phyloP scores from a whole-genome alignment of 495 filamentous ascomycete species.

The Jackrogersella multiformis region DNA sequence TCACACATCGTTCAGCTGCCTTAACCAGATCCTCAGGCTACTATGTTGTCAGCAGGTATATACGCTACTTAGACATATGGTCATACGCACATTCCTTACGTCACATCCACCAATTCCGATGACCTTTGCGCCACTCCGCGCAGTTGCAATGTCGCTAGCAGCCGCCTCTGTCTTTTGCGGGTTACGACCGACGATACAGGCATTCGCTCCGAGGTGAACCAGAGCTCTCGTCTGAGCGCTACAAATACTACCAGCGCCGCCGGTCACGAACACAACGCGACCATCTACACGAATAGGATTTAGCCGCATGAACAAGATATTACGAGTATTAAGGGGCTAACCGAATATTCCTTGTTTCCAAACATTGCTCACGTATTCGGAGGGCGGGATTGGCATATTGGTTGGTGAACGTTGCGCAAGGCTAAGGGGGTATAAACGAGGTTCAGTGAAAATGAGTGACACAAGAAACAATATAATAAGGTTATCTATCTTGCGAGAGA shows the following conservation, averaged over 20 bases:
- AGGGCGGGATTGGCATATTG: slow-evolving; percentile 71
- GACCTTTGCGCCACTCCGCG: slow-evolving; percentile 79
- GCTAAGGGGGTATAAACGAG: background rate
- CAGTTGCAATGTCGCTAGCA: slow-evolving; percentile 82
- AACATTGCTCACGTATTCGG: slow-evolving; percentile 77
- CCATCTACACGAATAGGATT: slow-evolving; percentile 61
- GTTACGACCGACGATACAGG: slow-evolving; percentile 91
- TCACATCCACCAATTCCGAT: slow-evolving; percentile 86
- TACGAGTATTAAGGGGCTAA: slow-evolving; percentile 46
- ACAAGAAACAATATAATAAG: background rate
- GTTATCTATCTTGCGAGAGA: background rate
- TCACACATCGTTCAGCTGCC: slow-evolving; percentile 79
- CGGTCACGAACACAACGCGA: slow-evolving; percentile 95
- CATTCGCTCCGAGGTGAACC: slow-evolving; percentile 90
- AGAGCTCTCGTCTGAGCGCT: slow-evolving; percentile 91
- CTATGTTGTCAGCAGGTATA: slow-evolving; percentile 16
- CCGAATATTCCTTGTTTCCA: slow-evolving; percentile 90
- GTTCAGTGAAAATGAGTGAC: no score
- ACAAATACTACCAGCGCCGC: slow-evolving; percentile 92
- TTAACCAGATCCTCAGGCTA: slow-evolving; percentile 70
- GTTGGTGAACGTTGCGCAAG: slow-evolving; percentile 17
- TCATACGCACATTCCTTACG: slow-evolving; percentile 66
- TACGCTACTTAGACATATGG: background rate
- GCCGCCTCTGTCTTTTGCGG: slow-evolving; percentile 85
- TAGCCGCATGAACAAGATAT: background rate